Evolutionary conservation across 257 asterid species (phyloP).

Genomic region (Handroanthus guayacan): DNA sequence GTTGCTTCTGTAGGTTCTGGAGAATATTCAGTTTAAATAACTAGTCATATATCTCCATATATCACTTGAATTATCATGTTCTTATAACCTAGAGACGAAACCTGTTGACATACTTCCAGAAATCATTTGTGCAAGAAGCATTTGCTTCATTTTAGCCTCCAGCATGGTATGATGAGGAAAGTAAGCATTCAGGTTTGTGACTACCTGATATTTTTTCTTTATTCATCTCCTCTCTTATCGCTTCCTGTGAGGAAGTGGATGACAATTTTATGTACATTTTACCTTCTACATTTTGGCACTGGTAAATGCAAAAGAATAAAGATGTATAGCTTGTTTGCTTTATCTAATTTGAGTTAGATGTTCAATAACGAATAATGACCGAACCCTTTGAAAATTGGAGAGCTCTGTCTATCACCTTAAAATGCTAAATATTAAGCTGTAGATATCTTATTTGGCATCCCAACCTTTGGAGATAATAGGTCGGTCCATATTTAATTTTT

Average conservation of each 20-base stretch:
- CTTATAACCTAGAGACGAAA: too few species aligned
- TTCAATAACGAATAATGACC: neutral
- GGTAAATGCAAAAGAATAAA: neutral
- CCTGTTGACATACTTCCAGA: too few species aligned
- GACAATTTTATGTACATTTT: neutral
- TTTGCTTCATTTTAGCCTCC: too few species aligned
- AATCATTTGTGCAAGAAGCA: too few species aligned
- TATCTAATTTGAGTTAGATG: conserved; percentile 14
- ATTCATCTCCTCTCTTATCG: neutral
- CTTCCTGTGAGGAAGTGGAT: neutral
- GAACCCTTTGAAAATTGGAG: neutral
- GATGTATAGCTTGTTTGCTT: neutral
- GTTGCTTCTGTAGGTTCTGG: neutral
- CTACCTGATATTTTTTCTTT: neutral
- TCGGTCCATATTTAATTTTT: conserved; percentile 3
- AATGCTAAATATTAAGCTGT: neutral
- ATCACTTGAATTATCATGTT: too few species aligned
- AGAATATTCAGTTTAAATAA: neutral
- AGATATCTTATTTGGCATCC: conserved; percentile 9
- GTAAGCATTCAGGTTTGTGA: too few species aligned
- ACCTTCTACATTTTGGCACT: neutral
- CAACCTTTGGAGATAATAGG: neutral
- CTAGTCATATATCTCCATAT: too few species aligned
- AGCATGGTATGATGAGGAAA: too few species aligned
- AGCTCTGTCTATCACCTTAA: neutral